Evolutionary conservation across 2,329 filamentous ascomycete genomes (phyloP).

Genomic region (Davidsoniella eucalypti): DNA sequence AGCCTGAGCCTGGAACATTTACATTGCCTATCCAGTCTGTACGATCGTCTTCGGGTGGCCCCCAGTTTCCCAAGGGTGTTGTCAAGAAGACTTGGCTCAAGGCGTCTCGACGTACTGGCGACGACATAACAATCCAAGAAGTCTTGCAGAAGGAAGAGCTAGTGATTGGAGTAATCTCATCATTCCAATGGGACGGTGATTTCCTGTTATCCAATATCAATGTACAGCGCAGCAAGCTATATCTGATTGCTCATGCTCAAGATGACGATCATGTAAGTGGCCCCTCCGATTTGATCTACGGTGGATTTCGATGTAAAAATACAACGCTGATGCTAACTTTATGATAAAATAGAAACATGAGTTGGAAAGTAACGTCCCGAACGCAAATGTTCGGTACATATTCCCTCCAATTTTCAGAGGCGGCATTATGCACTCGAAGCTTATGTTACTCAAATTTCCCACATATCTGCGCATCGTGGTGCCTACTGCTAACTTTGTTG

Average conservation of each 20-base stretch:
- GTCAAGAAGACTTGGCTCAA: slow-evolving; percentile 71
- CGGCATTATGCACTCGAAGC: slow-evolving; percentile 82
- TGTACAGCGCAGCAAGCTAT: slow-evolving; percentile 39
- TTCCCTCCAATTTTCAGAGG: slow-evolving; percentile 67
- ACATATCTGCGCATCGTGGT: slow-evolving; percentile 62
- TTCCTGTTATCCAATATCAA: slow-evolving; percentile 65
- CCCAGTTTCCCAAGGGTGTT: slow-evolving; percentile 37
- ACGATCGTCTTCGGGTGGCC: neutral
- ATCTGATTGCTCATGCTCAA: slow-evolving; percentile 40
- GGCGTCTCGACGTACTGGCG: slow-evolving; percentile 39
- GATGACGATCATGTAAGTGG: slow-evolving; percentile 33
- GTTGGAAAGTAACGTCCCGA: slow-evolving; percentile 33
- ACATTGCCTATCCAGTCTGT: no score
- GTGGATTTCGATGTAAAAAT: neutral
- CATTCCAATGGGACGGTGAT: slow-evolving; percentile 70
- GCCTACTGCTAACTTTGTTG: slow-evolving; percentile 71
- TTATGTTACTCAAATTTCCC: slow-evolving; percentile 73
- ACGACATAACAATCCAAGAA: slow-evolving; percentile 81
- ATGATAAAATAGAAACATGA: slow-evolving; percentile 25
- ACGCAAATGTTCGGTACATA: slow-evolving; percentile 47
- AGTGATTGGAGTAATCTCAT: slow-evolving; percentile 64
- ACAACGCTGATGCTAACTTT: neutral
- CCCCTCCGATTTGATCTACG: neutral
- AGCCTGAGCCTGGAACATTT: no score
- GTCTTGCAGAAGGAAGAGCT: slow-evolving; percentile 59